Evolutionary conservation across 139 green algal species (phyloP), one percentile per base, ranked within the genome.

Genomic region (Tetraselmis striata): DNA sequence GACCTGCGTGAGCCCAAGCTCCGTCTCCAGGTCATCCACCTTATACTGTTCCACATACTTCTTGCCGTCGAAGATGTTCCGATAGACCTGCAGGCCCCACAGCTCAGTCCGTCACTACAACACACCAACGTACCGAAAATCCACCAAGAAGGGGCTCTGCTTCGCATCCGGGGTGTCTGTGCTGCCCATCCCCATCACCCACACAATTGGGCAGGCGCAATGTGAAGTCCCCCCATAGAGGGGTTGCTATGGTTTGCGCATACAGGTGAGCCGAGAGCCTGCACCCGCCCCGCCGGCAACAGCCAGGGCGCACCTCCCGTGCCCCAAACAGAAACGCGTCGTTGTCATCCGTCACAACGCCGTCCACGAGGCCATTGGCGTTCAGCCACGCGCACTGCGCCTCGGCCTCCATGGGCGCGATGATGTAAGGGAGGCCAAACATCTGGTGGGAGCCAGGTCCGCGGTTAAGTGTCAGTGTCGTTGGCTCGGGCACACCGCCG

Each of bases 271-370:
- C n/a, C n/a, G n/a, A n/a, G n/a, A n/a, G n/a, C n/a, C n/a, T n/a
- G n/a, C n/a, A n/a, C n/a, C n/a, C n/a, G n/a, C n/a, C n/a, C n/a
- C n/a, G n/a, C n/a, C n/a, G n/a, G n/a, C n/a, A n/a, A n/a, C n/a
- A n/a, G n/a, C n/a, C n/a, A n/a, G n/a, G n/a, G n/a, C 45, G 45
- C 28, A 79, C 76, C n/a, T 77, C 76, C 23, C 25, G 25, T 23
- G 79, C 95, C 0, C 97, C 97, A 90, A 99, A 99, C 28, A 99
- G 91, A 83, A 99, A 98, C 0, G 90, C 97, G 82, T 99, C 97
- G 77, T 96, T 98, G 85, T 99, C 97, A 74, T 99, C 97, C 11
- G 97, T 99, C 26, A 99, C 92, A 26, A 98, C 93, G 2, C 93
- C 97, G 80, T 99, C 95, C 78, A 99, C 97, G 32, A 99, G 88